Evolutionary conservation across 2,329 filamentous ascomycete genomes (phyloP), one percentile per base, ranked within the genome.

Genomic region (Nemania bipapillata): DNA sequence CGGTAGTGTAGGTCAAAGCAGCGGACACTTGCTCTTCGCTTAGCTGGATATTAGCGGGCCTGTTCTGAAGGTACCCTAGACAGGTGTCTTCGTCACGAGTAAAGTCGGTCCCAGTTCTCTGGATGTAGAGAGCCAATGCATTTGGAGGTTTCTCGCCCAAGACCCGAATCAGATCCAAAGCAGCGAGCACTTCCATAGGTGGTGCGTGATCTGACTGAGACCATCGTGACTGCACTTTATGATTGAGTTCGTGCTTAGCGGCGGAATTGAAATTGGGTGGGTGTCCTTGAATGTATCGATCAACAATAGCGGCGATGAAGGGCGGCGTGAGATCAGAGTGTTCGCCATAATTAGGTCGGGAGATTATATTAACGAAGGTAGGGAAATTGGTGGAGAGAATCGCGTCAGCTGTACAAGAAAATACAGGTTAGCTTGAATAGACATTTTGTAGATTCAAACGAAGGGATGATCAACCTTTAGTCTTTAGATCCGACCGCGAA

Each of bases 231-330:
- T 86, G 86, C 65, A 90, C 86, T 71, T 90, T 91, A 77, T 88
- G 86, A 65, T 86, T 85, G 15, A 92, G 86, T 76, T 94, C 91
- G 71, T 90, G 85, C 76, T 92, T 89, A 65, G 88, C 90, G 61
- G 90, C 86, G 63, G 93, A 89, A 75, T 92, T 92, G 83, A 96
- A 96, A 79, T 91, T 93, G 28, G 92, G 92, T 32, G 94, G 93
- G 59, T 94, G 93, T 74, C 94, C 90, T 80, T 96, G 90, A 63
- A 97, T 90, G 74, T 96, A 92, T 74, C 93, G 92, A 79, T 97
- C 93, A 79, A 97, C 85, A 66, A 97, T 90, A 67, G 90, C 84
- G 56, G 92, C 92, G 68, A 97, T 86, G 77, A 96, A 93, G 49
- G 87, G 82, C 32, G 90, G 85, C 11, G 84, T 85, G 62, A 94